Base-by-base conservation (phyloP, 2,329 filamentous ascomycete genomes). In the Clonostachys rosea region DNA sequence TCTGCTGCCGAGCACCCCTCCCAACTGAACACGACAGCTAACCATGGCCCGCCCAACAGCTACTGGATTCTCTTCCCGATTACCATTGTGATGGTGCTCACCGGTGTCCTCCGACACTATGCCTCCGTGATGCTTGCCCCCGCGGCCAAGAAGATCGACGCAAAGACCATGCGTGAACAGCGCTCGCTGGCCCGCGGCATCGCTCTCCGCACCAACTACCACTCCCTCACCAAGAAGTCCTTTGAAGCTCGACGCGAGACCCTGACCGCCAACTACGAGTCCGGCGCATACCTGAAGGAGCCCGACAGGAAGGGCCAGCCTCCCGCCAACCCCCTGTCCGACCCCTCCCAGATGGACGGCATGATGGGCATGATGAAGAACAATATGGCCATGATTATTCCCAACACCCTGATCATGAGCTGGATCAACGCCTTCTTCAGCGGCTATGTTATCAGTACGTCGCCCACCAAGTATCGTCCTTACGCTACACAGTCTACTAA, bases 291-390 rank as follows among this genome's bases (percentile, higher is more conserved):
- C 63, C 75, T 99, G 43, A 96, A 96, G 64, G 89, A 95, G 53
- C 91, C 91, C 2, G 89, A 94, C 47, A 82, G 77, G 60, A 85
- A 87, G 62, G 91, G 91, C 45, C 89, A 96, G 70, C 87, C 91
- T 4, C 86, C 91, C 17, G 83, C 89, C 36, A 99, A 97, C 69
- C 94, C 94, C 5, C 91, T 99, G 82, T 89, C 87, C 11, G 94
- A 99, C 66, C 95, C 95, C 18, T 87, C 87, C 43, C 90, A 89
- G 49, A 99, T 99, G 94, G 95, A 99, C 64, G 92, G 91, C 56
- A 99, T 99, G 94, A 99, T 99, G 94, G 92, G 94, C 56, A 96
- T 96, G 90, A 95, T 99, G 89, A 99, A 99, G 81, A 91, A 91
- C 49, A 96, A 99, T 65, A 96, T 99, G 88, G 92, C 94, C 54